phyloP scores from a whole-genome alignment of 164 flowering plant genomes.

The Santalum album region DNA sequence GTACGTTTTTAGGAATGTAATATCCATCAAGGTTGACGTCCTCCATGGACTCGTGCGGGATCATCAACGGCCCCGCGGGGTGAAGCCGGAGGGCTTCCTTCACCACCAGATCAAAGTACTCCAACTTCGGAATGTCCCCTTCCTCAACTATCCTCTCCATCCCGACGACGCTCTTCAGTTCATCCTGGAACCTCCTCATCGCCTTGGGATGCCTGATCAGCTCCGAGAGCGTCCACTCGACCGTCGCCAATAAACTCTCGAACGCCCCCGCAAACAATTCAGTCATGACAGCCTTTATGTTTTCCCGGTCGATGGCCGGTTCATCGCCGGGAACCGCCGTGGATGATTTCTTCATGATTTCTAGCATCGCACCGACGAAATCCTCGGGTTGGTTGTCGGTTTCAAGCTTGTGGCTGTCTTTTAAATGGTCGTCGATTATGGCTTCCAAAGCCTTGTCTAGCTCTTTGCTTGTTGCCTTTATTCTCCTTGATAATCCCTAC shows the following conservation, averaged over 20 bases:
- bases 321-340: too few species aligned
- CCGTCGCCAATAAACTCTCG: not conserved
- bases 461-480: slow-evolving; percentile 1
- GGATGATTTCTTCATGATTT: slow-evolving; percentile 1
- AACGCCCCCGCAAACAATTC: not conserved
- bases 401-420: not conserved
- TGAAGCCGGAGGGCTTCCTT: slow-evolving; percentile 28
- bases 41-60: slow-evolving; percentile 23
- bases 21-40: slow-evolving; percentile 14
- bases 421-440: slow-evolving; percentile 13
- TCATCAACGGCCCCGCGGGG: slow-evolving; percentile 21
- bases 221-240: not conserved
- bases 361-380: slow-evolving; percentile 11
- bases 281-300: not conserved
- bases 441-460: slow-evolving; percentile 7
- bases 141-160: slow-evolving; percentile 15
- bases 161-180: slow-evolving; percentile 12
- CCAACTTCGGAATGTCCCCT: slow-evolving; percentile 13
- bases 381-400: slow-evolving; percentile 4
- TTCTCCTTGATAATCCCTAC: slow-evolving; percentile 8
- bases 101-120: slow-evolving; percentile 24
- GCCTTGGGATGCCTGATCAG: not conserved
- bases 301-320: not conserved
- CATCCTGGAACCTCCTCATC: slow-evolving; percentile 15
- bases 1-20: slow-evolving; percentile 17